Base-by-base conservation (phyloP, 176 grass and related monocot genomes). In the Tillandsia fasciculata region DNA sequence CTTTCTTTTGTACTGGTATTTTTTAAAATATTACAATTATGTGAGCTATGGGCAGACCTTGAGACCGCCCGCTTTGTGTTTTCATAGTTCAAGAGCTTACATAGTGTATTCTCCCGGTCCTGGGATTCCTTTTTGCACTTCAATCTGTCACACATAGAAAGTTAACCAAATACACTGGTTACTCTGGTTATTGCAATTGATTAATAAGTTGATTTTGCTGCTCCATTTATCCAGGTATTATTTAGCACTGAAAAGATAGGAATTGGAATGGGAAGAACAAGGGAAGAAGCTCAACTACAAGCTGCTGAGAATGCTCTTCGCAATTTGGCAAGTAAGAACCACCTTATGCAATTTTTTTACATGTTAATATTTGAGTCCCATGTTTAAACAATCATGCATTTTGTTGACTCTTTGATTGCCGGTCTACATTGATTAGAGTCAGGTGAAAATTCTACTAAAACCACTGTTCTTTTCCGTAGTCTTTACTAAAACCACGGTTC, bases 231-330 rank as follows among this genome's bases (percentile, higher is more conserved):
- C 48, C 80, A 96, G 92, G 90, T 99, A 77, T 64, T 99, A 64
- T 99, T 93, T 80, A 86, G 80, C 72, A 99, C 74, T 64, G 94
- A 99, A 81, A 99, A 90, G 52, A 77, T 99, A n/a, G 89, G 87
- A 59, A 84, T 83, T 42, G 94, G 87, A n/a, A 82, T 82, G 48
- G 94, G 94, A 72, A 93, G 81, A 83, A 93, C 89, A 84, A 82
- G 82, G 63, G 90, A 90, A 65, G 89, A 93, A 74, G 94, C 94
- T 27, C 84, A 93, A 82, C 50, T 83, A 54, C 89, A 88, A 93
- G 94, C 94, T 65, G 89, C 94, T 83, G 94, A 93, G 68, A 87
- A 93, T 72, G 89, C 89, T 33, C 89, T 99, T 58, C 84, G 69
- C 63, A 90, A 82, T 83, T 79, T 99, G 68, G 83, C 88, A 50